phyloP scores from a whole-genome alignment of 129 eudicot species.

The Lactuca saligna region DNA sequence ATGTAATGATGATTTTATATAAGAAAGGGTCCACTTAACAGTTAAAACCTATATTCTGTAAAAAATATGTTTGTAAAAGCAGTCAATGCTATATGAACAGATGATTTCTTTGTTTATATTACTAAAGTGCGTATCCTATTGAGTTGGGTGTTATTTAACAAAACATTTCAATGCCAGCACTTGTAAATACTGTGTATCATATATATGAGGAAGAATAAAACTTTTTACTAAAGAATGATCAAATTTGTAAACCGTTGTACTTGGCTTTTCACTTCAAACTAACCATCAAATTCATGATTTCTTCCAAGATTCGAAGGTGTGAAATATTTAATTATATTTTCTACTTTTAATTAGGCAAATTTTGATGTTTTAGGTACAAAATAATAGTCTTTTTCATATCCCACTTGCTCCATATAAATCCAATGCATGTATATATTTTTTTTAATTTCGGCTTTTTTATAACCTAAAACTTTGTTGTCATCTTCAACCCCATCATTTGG shows the following conservation, averaged over 20 bases:
- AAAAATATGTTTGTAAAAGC: slow-evolving; percentile 3
- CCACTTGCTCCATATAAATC: neutral
- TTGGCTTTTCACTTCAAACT: neutral
- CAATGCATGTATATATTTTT: too few species aligned
- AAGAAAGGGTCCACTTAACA: slow-evolving; percentile 29
- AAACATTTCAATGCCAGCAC: slow-evolving; percentile 12
- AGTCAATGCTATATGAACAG: slow-evolving; percentile 19
- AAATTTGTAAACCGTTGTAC: neutral
- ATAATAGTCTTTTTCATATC: neutral
- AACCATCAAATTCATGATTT: neutral
- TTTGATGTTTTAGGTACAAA: neutral
- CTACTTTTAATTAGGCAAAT: neutral
- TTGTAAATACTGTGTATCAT: slow-evolving; percentile 5
- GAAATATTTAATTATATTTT: too few species aligned
- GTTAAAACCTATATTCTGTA: slow-evolving; percentile 16
- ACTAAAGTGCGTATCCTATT: slow-evolving; percentile 19
- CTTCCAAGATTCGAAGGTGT: neutral
- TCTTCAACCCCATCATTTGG: slow-evolving; percentile 22
- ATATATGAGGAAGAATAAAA: neutral
- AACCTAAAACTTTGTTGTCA: slow-evolving; percentile 14
- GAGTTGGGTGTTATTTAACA: slow-evolving; percentile 18
- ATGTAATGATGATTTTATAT: slow-evolving; percentile 21
- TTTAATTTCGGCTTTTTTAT: slow-evolving; percentile 9
- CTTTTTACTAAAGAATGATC: too few species aligned
- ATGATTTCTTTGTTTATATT: slow-evolving; percentile 19